phyloP scores from a whole-genome alignment of 1,284 basidiomycete species.

The Cutaneotrichosporon dermatis region DNA sequence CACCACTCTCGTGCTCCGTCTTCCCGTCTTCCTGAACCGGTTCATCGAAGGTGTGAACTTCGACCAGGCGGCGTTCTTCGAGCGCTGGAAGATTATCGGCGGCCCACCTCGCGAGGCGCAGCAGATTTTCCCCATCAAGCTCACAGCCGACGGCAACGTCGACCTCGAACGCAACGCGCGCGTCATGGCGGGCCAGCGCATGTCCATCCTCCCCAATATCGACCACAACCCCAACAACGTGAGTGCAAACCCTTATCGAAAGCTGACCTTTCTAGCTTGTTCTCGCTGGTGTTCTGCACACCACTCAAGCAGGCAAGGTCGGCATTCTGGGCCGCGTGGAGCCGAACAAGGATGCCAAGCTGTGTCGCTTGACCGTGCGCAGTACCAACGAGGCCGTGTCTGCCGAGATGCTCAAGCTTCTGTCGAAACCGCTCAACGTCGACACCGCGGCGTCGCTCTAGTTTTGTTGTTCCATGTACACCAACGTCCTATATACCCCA shows the following conservation, averaged over 20 bases:
- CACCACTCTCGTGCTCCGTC: conserved; percentile 74
- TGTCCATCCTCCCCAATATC: conserved; percentile 72
- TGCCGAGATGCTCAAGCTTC: conserved; percentile 62
- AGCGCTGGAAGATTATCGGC: conserved; percentile 95
- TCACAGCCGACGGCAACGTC: conserved; percentile 64
- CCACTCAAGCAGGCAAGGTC: conserved; percentile 79
- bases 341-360: conserved; percentile 89
- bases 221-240: conserved; percentile 70
- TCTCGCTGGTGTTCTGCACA: conserved; percentile 87
- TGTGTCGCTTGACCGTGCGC: conserved; percentile 88
- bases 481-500: not conserved
- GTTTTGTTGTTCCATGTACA: not conserved
- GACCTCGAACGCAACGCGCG: conserved; percentile 69
- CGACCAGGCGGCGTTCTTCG: conserved; percentile 82
- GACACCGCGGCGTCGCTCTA: conserved; percentile 29
- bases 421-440: conserved; percentile 41
- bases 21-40: conserved; percentile 83
- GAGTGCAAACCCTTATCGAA: conserved; percentile 1
- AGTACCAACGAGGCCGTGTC: conserved; percentile 94
- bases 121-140: conserved; percentile 71
- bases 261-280: conserved; percentile 61
- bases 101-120: conserved; percentile 90
- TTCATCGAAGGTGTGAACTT: conserved; percentile 92
- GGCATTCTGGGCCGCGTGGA: conserved; percentile 90
- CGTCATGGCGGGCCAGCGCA: conserved; percentile 68